Evolutionary conservation across 108 stramenopile species (phyloP), one percentile per base, ranked within the genome.

Genomic region (Nitzschia putrida): DNA sequence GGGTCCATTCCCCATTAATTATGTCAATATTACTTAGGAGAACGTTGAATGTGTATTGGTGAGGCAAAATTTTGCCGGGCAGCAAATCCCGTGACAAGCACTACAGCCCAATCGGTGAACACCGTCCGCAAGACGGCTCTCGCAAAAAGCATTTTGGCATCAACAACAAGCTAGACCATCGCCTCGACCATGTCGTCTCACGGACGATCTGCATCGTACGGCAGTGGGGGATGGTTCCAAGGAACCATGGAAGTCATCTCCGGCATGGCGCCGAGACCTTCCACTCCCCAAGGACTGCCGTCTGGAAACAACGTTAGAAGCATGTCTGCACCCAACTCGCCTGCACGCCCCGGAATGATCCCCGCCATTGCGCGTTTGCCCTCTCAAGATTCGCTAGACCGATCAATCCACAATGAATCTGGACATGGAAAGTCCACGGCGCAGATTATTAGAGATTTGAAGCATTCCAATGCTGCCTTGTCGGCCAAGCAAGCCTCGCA

Each of bases 331-430:
- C 77, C 77, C 3, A 64, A 53, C 22, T 73, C 72, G 22, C 72
- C 72, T 16, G 72, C 72, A 16, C 63, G 72, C 7, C 44, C 53
- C 9, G 69, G 69, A 16, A 47, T 73, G 23, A 57, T 73, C 20
- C 53, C 71, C 12, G 29, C 20, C 24, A 77, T 77, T 54, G 61
- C 60, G 13, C 73, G 82, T 3, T 12, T 84, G 50, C 83, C 83
- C 2, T 78, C 76, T 11, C 83, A 80, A 54, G 83, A 80, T 78
- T 77, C 80, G 10, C 40, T 85, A 23, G 84, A 85, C 61, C 66
- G 80, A 22, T 66, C 68, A 49, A 81, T 81, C 24, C 84, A 81
- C 74, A 85, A 85, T 61, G 83, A 84, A 53, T 79, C 73, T 16
- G 73, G 67, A 20, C 74, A 79, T 59, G 82, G 78, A 12, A 80